These are phyloP conservation scores for Vigna mungo DNA, from an alignment of 306 rosid species.

Conservation along the genomic window DNA sequence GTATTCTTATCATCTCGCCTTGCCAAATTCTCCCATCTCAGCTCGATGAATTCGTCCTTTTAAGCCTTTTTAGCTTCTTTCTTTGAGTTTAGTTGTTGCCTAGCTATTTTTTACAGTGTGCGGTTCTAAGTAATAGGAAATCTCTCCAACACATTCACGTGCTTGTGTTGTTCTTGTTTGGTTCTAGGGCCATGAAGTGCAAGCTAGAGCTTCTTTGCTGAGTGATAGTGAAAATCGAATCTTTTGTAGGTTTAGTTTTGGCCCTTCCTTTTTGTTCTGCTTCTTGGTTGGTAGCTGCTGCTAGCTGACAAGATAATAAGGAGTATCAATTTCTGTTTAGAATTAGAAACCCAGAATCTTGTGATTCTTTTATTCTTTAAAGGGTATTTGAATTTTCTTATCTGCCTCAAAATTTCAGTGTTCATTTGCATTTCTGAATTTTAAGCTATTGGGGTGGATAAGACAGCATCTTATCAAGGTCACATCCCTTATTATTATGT, in stretches of 20 bases:
- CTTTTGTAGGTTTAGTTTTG: slow-evolving; percentile 58
- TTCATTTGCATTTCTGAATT: slow-evolving; percentile 54
- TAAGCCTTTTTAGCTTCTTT: slow-evolving; percentile 34
- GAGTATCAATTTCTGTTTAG: slow-evolving; percentile 55
- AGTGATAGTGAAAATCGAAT: slow-evolving; percentile 56
- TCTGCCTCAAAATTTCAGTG: slow-evolving; percentile 44
- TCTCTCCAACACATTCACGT: slow-evolving; percentile 46
- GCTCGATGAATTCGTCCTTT: slow-evolving; percentile 50
- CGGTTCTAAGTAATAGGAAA: neutral
- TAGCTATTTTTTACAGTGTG: slow-evolving; percentile 13
- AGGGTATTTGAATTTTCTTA: slow-evolving; percentile 45
- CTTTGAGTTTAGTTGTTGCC: slow-evolving; percentile 22
- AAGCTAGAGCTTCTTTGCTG: slow-evolving; percentile 43
- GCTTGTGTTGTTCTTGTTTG: slow-evolving; percentile 47
- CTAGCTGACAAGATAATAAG: slow-evolving; percentile 66
- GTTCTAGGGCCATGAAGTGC: slow-evolving; percentile 48
- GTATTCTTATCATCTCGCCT: slow-evolving; percentile 50
- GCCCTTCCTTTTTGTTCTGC: slow-evolving; percentile 60
- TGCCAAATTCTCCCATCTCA: slow-evolving; percentile 49
- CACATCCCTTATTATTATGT: slow-evolving; percentile 34
- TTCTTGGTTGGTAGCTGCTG: slow-evolving; percentile 71
- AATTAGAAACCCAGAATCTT: slow-evolving; percentile 65
- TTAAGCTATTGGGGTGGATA: slow-evolving; percentile 69
- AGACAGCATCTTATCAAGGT: slow-evolving; percentile 68
- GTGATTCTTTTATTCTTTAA: slow-evolving; percentile 69